Evolutionary conservation across 2,329 filamentous ascomycete species (phyloP).

Genomic region (Colletotrichum sp.): DNA sequence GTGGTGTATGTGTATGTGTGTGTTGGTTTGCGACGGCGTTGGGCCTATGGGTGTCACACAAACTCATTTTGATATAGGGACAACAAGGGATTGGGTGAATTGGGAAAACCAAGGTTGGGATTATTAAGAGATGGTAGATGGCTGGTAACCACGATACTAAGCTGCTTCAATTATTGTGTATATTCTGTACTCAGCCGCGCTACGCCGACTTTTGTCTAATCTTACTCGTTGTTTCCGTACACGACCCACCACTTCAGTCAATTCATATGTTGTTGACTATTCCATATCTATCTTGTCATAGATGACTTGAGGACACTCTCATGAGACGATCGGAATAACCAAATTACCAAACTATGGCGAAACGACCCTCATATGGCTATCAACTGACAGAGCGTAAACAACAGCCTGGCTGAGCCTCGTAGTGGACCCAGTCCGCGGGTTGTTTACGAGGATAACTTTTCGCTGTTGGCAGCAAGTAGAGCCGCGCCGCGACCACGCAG

Average conservation of each 20-base stretch:
- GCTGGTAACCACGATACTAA: neutral
- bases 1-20: neutral
- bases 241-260: neutral
- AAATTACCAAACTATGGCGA: no score
- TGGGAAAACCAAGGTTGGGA: neutral
- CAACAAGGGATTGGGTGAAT: neutral
- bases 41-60: neutral
- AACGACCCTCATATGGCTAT: no score
- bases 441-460: no score
- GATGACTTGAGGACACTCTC: rapidly evolving
- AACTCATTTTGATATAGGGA: neutral
- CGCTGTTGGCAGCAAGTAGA: neutral
- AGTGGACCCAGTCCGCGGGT: neutral
- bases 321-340: rapidly evolving
- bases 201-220: neutral
- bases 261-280: no score
- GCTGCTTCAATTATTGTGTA: conserved; percentile 3
- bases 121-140: neutral
- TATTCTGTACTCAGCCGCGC: neutral
- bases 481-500: neutral
- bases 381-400: no score
- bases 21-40: neutral
- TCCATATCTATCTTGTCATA: no score
- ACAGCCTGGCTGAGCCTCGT: neutral
- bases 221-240: neutral